Evolutionary conservation across 2,329 filamentous ascomycete genomes (phyloP), one percentile per base, ranked within the genome.

Genomic region (Lasiodiplodia sp.): DNA sequence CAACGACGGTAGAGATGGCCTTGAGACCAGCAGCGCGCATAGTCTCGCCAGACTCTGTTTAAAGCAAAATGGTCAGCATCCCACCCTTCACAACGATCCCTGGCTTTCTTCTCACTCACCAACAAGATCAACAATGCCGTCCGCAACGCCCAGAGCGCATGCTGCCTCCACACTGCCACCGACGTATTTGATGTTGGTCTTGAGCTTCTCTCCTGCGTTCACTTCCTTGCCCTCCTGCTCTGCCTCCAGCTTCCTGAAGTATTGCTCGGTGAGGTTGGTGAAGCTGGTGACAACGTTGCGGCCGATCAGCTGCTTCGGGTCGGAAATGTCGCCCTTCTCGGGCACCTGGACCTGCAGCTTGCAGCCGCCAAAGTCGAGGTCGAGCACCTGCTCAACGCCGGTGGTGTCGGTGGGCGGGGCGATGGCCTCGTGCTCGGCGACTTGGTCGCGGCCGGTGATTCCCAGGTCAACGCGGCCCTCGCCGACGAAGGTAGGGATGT

Each of bases 281-380:
- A 99, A 99, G 84, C 95, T 98, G 49, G 96, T 98, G 69, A 95
- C 94, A 66, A 99, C 91, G 75, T 95, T 97, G 82, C 92, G 94
- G 68, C 96, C 96, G 71, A 99, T 87, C 57, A 99, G 85, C 77
- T 97, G 90, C 78, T 89, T 88, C 5, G 92, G 87, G 56, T 87
- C 86, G 55, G 80, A 81, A 76, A 96, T 90, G 66, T 83, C 77
- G 65, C 96, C 95, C 79, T 96, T 95, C 77, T 92, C 90, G 0
- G 96, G 96, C 1, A 97, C 94, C 81, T 99, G 96, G n/a, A 98
- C 94, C 83, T 98, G 95, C 74, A 99, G 86, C 82, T 92, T 95
- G 85, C 96, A 99, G 71, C 84, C 86, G 55, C 96, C 96, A 78
- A 99, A 99, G 40, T 90, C 93, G 21, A 99, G 87, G 74, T 97